Percentiles rank a stretch among this genome's conserved stretches.
phyloP scores from a whole-genome alignment of 768 basidiomycete species.

The Tulasnella sp. region DNA sequence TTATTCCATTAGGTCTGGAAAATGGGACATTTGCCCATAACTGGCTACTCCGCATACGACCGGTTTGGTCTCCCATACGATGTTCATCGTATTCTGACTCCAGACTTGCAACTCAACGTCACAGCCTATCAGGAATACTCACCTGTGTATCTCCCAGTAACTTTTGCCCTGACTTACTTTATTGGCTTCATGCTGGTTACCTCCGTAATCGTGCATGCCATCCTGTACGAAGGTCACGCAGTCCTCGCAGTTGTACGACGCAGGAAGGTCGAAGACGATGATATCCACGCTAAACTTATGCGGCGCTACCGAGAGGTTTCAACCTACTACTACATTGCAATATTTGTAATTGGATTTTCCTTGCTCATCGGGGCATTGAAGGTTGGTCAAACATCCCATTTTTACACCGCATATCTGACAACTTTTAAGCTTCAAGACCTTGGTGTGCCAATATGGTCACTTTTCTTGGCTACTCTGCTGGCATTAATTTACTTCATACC shows the following conservation, averaged over 20 bases:
- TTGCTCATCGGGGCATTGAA: constrained; percentile 30
- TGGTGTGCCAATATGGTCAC: not conserved
- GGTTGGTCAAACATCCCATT: constrained; percentile 23
- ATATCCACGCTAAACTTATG: constrained; percentile 43
- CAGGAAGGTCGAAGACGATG: constrained; percentile 34
- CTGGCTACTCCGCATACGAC: constrained; percentile 33
- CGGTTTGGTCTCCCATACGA: constrained; percentile 38
- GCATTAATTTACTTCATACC: too few species aligned
- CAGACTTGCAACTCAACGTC: constrained; percentile 31
- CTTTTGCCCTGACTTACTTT: constrained; percentile 37
- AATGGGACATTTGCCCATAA: constrained; percentile 38
- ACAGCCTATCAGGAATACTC: constrained; percentile 41
- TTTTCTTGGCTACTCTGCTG: too few species aligned
- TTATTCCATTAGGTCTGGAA: constrained; percentile 25
- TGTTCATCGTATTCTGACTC: not conserved
- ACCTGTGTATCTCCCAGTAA: constrained; percentile 37
- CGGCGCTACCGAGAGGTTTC: constrained; percentile 35
- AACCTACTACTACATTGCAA: constrained; percentile 33
- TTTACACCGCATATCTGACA: not conserved
- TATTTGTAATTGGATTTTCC: too few species aligned
- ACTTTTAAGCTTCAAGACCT: not conserved
- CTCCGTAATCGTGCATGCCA: constrained; percentile 36
- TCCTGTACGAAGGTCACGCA: constrained; percentile 35
- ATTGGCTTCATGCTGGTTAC: constrained; percentile 36
- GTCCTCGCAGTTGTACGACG: constrained; percentile 31